These are phyloP conservation scores for Inonotus obliquus DNA, from an alignment of 1,284 basidiomycete genomes.

Conservation along the genomic window DNA sequence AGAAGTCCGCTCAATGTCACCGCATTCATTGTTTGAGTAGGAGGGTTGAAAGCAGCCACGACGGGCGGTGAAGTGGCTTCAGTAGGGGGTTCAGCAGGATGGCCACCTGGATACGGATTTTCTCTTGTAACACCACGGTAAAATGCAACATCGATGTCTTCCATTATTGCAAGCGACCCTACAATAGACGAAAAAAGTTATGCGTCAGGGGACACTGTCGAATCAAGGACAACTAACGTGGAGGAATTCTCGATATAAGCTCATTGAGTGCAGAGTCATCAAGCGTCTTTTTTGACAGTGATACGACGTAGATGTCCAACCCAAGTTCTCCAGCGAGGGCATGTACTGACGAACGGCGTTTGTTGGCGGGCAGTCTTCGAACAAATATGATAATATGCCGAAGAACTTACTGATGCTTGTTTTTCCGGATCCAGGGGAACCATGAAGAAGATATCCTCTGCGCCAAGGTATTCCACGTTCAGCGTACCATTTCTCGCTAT, in stretches of 20 bases:
- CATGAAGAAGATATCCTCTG: conserved; percentile 37
- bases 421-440: conserved; percentile 72
- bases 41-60: conserved; percentile 12
- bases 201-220: neutral
- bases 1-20: conserved; percentile 68
- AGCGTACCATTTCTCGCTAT: conserved; percentile 29
- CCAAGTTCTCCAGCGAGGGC: conserved; percentile 72
- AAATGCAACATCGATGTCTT: conserved; percentile 77
- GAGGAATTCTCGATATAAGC: conserved; percentile 61
- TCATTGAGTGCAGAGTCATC: conserved; percentile 61
- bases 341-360: conserved; percentile 36
- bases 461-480: conserved; percentile 30
- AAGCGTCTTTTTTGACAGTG: conserved; percentile 64
- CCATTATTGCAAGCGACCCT: conserved; percentile 70
- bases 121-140: conserved; percentile 43
- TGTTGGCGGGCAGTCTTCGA: too few relatives aligned
- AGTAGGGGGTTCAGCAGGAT: neutral
- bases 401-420: conserved; percentile 47
- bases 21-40: conserved; percentile 29
- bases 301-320: conserved; percentile 70
- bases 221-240: conserved; percentile 24
- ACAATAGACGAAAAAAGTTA: neutral
- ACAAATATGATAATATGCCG: neutral
- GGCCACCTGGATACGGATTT: conserved; percentile 33
- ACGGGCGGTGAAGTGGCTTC: conserved; percentile 15